Evolutionary conservation across 495 filamentous ascomycete genomes (phyloP), one percentile per base, ranked within the genome.

Genomic region (Hypoxylon fuscum): DNA sequence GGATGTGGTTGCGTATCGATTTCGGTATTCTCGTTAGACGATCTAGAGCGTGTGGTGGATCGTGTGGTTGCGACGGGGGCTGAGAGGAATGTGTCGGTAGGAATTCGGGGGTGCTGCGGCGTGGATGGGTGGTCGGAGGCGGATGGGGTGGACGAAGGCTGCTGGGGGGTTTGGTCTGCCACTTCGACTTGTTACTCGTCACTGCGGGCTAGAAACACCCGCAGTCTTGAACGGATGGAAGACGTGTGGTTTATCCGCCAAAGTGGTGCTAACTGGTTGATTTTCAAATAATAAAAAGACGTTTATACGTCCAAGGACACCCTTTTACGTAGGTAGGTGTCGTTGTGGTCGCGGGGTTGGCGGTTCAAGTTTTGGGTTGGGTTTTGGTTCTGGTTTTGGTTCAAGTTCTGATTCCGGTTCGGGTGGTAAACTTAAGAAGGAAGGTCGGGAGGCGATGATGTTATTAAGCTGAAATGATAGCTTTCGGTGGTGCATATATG

Each of bases 61-160:
- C 34, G 21, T 42, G 68, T 41, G 52, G 62, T 52, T 53, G 68
- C 47, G 62, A 64, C 55, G 53, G 64, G 73, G 59, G 71, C 68
- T 61, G 77, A 72, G 71, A 70, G 37, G 46, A 60, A 55, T 52
- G 72, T 77, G 75, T 69, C 72, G 59, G 75, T 50, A 63, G 78
- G 60, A 64, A 60, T 44, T 44, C 57, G 67, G 59, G 74, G 68
- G 52, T 63, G 20, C 55, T 70, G 77, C 75, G 76, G 75, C 64
- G 73, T 73, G 69, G 71, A 74, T 74, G 75, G 72, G 71, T 69
- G 68, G 77, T 77, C 77, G 77, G 80, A 68, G 69, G 69, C 48
- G 70, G 66, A 61, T 58, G 64, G 65, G 62, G 68, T 66, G 67
- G 69, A 59, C 61, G 45, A 31, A 63, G 50, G 60, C 42, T 54